Evolutionary conservation across 495 filamentous ascomycete genomes (phyloP).

Genomic region (Copromyces sp.): DNA sequence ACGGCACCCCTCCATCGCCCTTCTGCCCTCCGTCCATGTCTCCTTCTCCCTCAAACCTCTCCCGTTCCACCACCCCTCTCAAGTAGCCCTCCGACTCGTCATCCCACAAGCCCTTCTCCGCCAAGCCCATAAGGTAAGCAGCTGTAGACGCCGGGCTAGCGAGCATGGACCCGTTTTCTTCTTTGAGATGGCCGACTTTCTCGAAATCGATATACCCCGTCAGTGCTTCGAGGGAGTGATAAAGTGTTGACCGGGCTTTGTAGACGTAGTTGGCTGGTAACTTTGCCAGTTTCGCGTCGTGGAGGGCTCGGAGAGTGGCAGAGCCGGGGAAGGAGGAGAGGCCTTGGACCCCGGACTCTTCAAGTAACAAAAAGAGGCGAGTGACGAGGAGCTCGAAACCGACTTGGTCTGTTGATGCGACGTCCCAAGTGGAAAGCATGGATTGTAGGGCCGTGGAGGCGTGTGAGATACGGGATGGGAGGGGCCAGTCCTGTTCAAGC

Average conservation of each 20-base stretch:
- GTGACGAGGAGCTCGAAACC: neutral
- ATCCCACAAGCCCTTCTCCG: neutral
- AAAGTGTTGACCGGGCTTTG: neutral
- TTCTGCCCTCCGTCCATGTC: neutral
- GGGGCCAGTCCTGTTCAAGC: neutral
- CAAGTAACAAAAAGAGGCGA: neutral
- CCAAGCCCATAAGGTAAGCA: neutral
- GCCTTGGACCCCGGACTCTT: neutral
- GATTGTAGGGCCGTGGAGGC: neutral
- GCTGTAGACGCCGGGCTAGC: neutral
- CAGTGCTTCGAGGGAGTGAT: neutral
- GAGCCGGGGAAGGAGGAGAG: neutral
- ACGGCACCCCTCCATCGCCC: neutral
- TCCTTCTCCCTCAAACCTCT: neutral
- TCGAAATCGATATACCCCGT: neutral
- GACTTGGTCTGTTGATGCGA: neutral
- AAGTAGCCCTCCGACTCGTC: fast-evolving
- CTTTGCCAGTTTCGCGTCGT: neutral
- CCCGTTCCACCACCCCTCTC: neutral
- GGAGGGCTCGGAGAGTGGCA: neutral
- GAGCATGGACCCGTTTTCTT: neutral
- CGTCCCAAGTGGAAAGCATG: neutral
- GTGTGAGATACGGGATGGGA: fast-evolving
- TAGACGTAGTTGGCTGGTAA: neutral
- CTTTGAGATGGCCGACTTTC: neutral